Conservation (phyloP, 2,329 filamentous ascomycete genomes). For the Trichoderma cornu-damae region DNA sequence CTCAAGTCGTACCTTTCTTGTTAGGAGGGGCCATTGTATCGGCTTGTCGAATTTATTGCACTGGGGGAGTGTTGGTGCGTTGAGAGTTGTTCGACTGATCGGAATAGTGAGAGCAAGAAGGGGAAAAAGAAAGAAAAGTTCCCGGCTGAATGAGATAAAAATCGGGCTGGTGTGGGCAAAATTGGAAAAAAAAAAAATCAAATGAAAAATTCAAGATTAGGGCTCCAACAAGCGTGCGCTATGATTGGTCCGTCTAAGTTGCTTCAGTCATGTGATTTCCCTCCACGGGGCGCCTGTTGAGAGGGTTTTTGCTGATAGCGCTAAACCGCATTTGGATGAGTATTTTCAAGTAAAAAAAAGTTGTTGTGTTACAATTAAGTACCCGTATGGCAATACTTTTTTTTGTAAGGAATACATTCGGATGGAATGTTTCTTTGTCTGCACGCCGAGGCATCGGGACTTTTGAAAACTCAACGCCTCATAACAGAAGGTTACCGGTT, state of each 20-base stretch:
- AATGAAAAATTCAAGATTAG: too few species aligned
- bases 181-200: conserved; percentile 18
- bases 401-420: too few species aligned
- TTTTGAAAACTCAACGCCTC: neutral
- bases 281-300: neutral
- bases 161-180: conserved; percentile 23
- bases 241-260: conserved; percentile 14
- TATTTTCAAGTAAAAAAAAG: conserved; percentile 16
- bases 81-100: conserved; percentile 16
- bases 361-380: neutral
- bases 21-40: conserved; percentile 33
- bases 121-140: conserved; percentile 4
- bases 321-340: conserved; percentile 4
- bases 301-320: neutral
- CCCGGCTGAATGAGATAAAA: neutral
- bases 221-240: conserved; percentile 20
- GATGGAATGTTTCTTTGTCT: neutral
- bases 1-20: conserved; percentile 47
- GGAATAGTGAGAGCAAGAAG: conserved; percentile 9
- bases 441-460: neutral
- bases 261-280: conserved; percentile 19
- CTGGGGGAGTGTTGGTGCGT: conserved; percentile 13
- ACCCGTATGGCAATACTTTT: conserved; percentile 3
- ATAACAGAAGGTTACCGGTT: neutral
- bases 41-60: conserved; percentile 15